phyloP scores from a whole-genome alignment of 352 stramenopile species.

The Phytophthora boehmeriae region DNA sequence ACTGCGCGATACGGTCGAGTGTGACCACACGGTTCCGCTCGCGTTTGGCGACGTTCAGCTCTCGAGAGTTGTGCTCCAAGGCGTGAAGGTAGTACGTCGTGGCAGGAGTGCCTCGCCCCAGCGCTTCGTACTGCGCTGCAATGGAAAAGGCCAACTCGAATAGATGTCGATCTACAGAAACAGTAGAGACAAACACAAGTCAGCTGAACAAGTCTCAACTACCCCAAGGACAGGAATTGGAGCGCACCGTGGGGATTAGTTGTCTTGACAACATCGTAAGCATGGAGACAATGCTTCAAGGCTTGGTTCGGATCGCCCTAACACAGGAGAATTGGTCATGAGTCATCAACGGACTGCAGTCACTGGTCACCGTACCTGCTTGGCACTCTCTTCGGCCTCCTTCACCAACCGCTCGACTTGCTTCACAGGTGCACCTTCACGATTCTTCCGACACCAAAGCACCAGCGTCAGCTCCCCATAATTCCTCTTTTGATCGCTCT shows the following conservation, averaged over 20 bases:
- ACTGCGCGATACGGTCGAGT: constrained; percentile 79
- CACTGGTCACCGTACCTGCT: constrained; percentile 35
- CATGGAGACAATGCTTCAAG: constrained; percentile 70
- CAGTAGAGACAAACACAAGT: not conserved
- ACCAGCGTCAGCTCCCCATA: constrained; percentile 10
- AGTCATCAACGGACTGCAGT: not conserved
- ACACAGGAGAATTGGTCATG: not conserved
- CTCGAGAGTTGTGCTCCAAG: constrained; percentile 41
- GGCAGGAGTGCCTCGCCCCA: constrained; percentile 44
- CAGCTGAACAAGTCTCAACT: no score
- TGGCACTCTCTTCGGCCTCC: constrained; percentile 49
- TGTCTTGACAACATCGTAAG: constrained; percentile 65
- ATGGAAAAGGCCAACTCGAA: constrained; percentile 82
- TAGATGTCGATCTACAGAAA: constrained; percentile 65
- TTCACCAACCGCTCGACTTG: constrained; percentile 60
- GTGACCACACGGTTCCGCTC: constrained; percentile 65
- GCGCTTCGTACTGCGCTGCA: constrained; percentile 73
- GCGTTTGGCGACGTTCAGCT: constrained; percentile 39
- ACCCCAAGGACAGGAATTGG: not conserved
- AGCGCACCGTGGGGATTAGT: constrained; percentile 65
- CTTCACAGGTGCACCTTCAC: constrained; percentile 56
- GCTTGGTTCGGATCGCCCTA: constrained; percentile 55
- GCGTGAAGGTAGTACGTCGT: constrained; percentile 79
- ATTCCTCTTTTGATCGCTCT: not conserved
- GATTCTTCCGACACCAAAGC: constrained; percentile 44